Evolutionary conservation across 441 rosid species (phyloP).

Genomic region (Erodium moschatum): DNA sequence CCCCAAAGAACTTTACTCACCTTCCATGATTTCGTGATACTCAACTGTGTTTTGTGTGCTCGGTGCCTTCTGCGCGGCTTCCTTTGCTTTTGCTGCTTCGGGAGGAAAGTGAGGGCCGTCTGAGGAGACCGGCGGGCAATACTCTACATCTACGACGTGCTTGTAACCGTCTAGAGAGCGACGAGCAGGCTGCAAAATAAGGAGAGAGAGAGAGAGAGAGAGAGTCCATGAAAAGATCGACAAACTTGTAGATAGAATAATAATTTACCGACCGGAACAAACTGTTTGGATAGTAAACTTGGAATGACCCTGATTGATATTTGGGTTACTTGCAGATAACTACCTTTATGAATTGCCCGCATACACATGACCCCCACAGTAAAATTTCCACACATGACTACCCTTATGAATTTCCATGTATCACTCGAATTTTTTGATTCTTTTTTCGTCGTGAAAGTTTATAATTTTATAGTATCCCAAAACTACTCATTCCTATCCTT

Average conservation of each 20-base stretch:
- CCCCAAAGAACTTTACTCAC: slow-evolving; percentile 21
- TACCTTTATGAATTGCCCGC: too few species aligned
- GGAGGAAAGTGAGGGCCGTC: slow-evolving; percentile 77
- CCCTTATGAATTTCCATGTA: too few species aligned
- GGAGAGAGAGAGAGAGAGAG: neutral
- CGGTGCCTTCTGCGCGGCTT: slow-evolving; percentile 75
- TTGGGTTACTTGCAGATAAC: too few species aligned
- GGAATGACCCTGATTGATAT: too few species aligned
- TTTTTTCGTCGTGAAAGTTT: too few species aligned
- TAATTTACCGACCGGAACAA: neutral
- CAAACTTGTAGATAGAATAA: neutral
- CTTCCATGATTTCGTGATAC: slow-evolving; percentile 81
- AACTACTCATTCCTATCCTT: too few species aligned
- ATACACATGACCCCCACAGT: too few species aligned
- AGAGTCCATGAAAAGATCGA: neutral
- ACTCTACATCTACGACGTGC: slow-evolving; percentile 84
- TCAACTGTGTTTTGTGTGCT: slow-evolving; percentile 46
- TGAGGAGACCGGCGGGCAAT: slow-evolving; percentile 68
- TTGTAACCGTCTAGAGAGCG: slow-evolving; percentile 87
- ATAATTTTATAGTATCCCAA: too few species aligned
- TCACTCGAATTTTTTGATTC: too few species aligned
- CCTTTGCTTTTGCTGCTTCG: slow-evolving; percentile 82
- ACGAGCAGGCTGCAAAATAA: slow-evolving; percentile 52
- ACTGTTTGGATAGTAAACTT: too few species aligned
- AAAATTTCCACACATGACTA: too few species aligned